Evolutionary conservation across 805 yeast species (phyloP).

Genomic region (Sugiyamaella marilandica): DNA sequence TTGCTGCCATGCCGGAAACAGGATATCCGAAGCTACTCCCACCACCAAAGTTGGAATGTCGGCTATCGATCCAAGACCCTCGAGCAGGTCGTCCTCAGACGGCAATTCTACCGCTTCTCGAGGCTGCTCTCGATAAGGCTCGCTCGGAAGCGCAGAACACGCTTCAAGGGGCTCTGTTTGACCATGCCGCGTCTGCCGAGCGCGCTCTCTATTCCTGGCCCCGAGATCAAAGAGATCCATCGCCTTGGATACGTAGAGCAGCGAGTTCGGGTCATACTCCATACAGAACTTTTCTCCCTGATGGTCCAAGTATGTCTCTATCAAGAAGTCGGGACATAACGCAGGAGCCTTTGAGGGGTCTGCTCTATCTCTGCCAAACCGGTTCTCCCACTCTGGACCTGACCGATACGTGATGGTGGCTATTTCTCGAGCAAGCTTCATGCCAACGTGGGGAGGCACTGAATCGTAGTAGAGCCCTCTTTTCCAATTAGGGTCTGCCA

Average conservation of each 20-base stretch:
- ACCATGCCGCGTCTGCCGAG: slow-evolving; percentile 7
- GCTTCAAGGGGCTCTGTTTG: slow-evolving; percentile 22
- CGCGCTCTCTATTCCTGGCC: slow-evolving; percentile 14
- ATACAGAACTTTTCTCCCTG: slow-evolving; percentile 91
- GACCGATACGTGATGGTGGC: slow-evolving; percentile 93
- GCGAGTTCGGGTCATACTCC: slow-evolving; percentile 87
- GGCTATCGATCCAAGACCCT: slow-evolving; percentile 61
- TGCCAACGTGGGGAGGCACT: slow-evolving; percentile 88
- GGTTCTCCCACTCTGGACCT: slow-evolving; percentile 95
- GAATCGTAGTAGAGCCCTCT: slow-evolving; percentile 77
- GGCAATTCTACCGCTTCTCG: slow-evolving; percentile 44
- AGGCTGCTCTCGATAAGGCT: slow-evolving; percentile 53
- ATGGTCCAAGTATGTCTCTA: slow-evolving; percentile 90
- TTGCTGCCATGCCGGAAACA: slow-evolving; percentile 95
- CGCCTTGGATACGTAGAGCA: slow-evolving; percentile 82
- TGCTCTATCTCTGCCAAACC: slow-evolving; percentile 85
- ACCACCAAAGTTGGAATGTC: slow-evolving; percentile 67
- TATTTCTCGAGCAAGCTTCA: slow-evolving; percentile 89
- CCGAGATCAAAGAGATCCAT: slow-evolving; percentile 93
- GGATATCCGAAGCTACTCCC: slow-evolving; percentile 89
- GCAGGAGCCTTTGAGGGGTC: slow-evolving; percentile 79
- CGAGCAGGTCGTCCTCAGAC: slow-evolving; percentile 51
- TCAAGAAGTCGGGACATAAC: slow-evolving; percentile 85
- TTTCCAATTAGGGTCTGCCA: slow-evolving; percentile 95
- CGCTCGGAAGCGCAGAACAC: slow-evolving; percentile 41